Percentiles rank a stretch among this genome's conserved stretches.
These are phyloP conservation scores for Coniochaeta prunicola DNA, from an alignment of 2,329 filamentous ascomycete genomes.

Conservation along the genomic window DNA sequence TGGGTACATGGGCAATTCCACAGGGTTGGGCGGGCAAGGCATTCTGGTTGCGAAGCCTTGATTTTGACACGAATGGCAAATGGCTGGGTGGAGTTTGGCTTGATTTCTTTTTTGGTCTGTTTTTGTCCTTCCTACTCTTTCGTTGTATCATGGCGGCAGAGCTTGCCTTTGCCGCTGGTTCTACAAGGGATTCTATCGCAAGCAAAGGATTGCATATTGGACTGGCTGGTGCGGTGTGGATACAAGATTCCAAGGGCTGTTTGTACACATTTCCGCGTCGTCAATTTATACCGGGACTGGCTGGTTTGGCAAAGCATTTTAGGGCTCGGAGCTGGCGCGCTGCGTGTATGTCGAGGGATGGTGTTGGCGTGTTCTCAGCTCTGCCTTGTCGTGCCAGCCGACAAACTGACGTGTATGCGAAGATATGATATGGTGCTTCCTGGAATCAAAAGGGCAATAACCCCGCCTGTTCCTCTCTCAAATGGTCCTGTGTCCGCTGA, in stretches of 20 bases:
- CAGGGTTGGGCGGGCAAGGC: constrained; percentile 18
- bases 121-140: constrained; percentile 13
- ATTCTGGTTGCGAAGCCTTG: constrained; percentile 9
- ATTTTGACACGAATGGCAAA: constrained; percentile 19
- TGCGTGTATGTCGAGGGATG: constrained; percentile 5
- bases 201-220: constrained; percentile 14
- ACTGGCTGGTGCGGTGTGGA: not conserved
- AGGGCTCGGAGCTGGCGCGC: constrained; percentile 9
- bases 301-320: constrained; percentile 15
- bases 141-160: constrained; percentile 14
- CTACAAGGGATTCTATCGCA: constrained; percentile 2
- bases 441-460: not conserved
- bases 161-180: constrained; percentile 1
- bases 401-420: constrained; percentile 9
- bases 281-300: constrained; percentile 11
- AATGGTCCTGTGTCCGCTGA: not conserved
- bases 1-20: constrained; percentile 23
- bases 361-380: constrained; percentile 1
- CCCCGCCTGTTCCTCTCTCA: constrained; percentile 11
- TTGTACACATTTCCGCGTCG: constrained; percentile 9
- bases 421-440: constrained; percentile 8
- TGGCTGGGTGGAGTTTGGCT: constrained; percentile 27
- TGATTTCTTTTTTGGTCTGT: constrained; percentile 9
- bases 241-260: constrained; percentile 1
- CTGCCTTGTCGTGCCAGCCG: constrained; percentile 7